Base-by-base conservation (phyloP, 805 yeast genomes). In the Starmera amethionina region DNA sequence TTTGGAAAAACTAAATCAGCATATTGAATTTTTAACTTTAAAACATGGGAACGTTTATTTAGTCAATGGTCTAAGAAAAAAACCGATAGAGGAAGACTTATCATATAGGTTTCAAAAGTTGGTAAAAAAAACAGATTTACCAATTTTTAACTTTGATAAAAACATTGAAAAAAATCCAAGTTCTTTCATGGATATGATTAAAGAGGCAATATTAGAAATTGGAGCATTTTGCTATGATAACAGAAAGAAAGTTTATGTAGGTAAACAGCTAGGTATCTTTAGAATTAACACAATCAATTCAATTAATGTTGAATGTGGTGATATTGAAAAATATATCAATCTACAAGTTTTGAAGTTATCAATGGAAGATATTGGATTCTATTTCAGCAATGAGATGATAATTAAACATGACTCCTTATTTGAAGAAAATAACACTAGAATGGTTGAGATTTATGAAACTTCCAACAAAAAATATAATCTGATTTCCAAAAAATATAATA, bases 401-500 rank as follows among this genome's bases (percentile, higher is more conserved):
- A 63, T 70, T 13, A 77, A 77, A 25, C 95, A 87, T 49, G 82
- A 87, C 46, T 73, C 79, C 22, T 62, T 89, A 22, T 89, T 97
- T 97, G 93, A 95, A 7, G 95, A 89, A 55, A 88, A 88, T 57
- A 95, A 94, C 30, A 89, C 82, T 53, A 87, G 81, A 47, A 73
- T 89, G 29, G 77, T 88, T 4, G 79, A 79, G 52, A 83, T 87
- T 14, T 88, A 87, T 61, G 84, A 62, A 6, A 59, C 62, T 37
- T 57, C 64, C 31, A 37, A 52, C 10, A 59, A 62, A 32, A 39
- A 59, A 52, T 41, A 56, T 46, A 42, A 53, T 40, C 18, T 46
- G 5, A 46, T 50, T 6, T 55, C 60, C 1, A 56, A 74, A 4
- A 22, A 22, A 22, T 22, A 22, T 22, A 22, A 22, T 22, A 22